phyloP scores from a whole-genome alignment of 208 protist genomes.

The Naegleria fowleri region DNA sequence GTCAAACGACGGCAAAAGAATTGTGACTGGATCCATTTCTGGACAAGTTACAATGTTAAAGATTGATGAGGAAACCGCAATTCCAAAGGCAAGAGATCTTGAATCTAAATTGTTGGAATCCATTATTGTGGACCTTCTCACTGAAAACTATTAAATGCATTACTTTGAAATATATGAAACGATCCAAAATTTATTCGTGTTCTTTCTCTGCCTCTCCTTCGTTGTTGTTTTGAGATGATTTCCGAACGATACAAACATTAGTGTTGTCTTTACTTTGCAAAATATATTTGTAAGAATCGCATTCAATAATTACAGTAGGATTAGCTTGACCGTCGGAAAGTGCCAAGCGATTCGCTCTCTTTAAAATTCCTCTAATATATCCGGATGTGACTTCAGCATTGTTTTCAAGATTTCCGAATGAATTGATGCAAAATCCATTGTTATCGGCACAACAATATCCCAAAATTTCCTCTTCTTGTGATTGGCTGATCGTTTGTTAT shows the following conservation, averaged over 20 bases:
- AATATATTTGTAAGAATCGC: neutral
- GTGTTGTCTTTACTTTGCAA: neutral
- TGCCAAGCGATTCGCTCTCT: neutral
- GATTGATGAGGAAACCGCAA: neutral
- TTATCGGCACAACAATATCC: neutral
- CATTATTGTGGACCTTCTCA: neutral
- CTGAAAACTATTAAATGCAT: neutral
- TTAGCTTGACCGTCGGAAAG: neutral
- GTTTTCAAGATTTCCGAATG: neutral
- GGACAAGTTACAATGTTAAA: neutral
- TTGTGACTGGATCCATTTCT: neutral
- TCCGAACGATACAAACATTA: neutral
- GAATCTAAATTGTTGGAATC: neutral
- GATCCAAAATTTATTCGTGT: neutral
- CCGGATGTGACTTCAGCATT: neutral
- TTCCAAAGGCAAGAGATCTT: neutral
- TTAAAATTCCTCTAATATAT: neutral
- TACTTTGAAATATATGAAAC: too few species aligned
- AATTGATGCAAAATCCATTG: neutral
- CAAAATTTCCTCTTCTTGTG: neutral
- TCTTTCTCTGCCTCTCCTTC: neutral
- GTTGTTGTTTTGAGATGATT: neutral
- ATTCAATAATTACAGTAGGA: neutral
- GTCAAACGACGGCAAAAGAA: neutral
- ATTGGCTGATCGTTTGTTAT: neutral